Base-by-base conservation (phyloP, 352 stramenopile genomes). In the Globisporangium canariense region DNA sequence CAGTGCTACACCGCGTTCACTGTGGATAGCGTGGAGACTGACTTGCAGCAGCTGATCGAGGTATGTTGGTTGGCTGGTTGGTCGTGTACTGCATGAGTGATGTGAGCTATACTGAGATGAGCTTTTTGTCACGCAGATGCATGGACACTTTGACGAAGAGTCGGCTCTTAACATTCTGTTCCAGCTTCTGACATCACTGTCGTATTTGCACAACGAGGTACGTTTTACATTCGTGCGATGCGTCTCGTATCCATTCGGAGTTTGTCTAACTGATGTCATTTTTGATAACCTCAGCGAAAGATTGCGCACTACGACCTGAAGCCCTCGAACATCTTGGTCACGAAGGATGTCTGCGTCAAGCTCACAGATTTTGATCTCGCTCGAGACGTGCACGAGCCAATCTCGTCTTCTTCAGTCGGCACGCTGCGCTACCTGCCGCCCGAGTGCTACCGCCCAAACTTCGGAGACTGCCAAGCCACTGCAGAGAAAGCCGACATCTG, bases 321-420 rank as follows among this genome's bases (percentile, higher is more conserved):
- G 73, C 97, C 96, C 46, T 97, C 96, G 32, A 99, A 99, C 74
- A 86, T 99, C 59, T 76, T 99, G 36, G 93, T 99, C 67, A 93
- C 93, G 46, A 70, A 81, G 6, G 83, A 97, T 66, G 88, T 85
- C 43, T 79, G 77, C 60, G 75, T 97, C 28, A 96, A 97, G 69
- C 67, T 97, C 20, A 97, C 90, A n/a, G 91, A 97, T 69, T 97
- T 97, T 54, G 91, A 94, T 47, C 75, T 97, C 34, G 87, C 91
- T 40, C 81, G 91, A 45, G 69, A 77, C 57, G 78, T 78, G 3
- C 73, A 85, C 58, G 67, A 79, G 53, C 70, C 80, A 30, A 89
- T 85, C 18, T 74, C 68, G 2, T 88, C 77, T 40, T 90, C 81
- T 22, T 78, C 77, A n/a, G 78, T 90, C 43, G 84, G 84, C 14